A percentile compares a stretch with the other conserved stretches of the same genome.
phyloP scores from a whole-genome alignment of 768 basidiomycete genomes.

The Russula olivacea region DNA sequence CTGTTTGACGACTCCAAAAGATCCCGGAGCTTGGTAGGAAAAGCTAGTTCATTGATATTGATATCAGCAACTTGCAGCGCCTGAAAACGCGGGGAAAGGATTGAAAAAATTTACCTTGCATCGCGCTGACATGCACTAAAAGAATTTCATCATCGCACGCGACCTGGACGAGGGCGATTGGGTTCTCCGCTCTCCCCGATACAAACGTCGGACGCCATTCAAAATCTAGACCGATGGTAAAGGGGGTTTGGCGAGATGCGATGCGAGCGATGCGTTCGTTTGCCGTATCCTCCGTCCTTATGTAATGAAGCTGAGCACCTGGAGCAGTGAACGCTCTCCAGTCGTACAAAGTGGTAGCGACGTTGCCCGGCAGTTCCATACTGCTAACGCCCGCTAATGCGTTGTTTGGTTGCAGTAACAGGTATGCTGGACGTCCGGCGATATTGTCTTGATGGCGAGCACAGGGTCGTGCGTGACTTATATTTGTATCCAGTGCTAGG shows the following conservation, averaged over 20 bases:
- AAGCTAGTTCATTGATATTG: slow-evolving; percentile 5
- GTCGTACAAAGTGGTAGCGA: neutral
- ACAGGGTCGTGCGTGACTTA: neutral
- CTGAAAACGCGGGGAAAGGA: too few species aligned
- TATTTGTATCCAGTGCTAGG: neutral
- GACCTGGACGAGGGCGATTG: slow-evolving; percentile 68
- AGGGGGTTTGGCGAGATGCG: neutral
- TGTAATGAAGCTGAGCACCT: slow-evolving; percentile 18
- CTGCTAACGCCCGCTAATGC: too few species aligned
- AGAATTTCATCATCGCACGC: slow-evolving; percentile 50
- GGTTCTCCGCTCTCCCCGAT: slow-evolving; percentile 54
- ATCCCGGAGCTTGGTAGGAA: slow-evolving; percentile 37
- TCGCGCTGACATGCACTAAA: slow-evolving; percentile 59
- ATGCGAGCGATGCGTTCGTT: slow-evolving; percentile 17
- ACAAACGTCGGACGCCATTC: slow-evolving; percentile 68
- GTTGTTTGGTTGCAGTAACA: neutral
- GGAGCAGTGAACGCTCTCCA: slow-evolving; percentile 9
- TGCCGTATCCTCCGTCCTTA: slow-evolving; percentile 14
- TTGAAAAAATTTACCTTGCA: slow-evolving; percentile 38
- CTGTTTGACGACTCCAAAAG: slow-evolving; percentile 50
- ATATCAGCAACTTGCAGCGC: neutral
- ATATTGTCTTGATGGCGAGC: neutral
- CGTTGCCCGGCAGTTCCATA: neutral
- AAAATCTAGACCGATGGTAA: slow-evolving; percentile 58
- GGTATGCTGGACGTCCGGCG: neutral